These are phyloP conservation scores for Coemansia sp. DNA, from an alignment of 192 early-diverging fungal genomes.

Conservation along the genomic window DNA sequence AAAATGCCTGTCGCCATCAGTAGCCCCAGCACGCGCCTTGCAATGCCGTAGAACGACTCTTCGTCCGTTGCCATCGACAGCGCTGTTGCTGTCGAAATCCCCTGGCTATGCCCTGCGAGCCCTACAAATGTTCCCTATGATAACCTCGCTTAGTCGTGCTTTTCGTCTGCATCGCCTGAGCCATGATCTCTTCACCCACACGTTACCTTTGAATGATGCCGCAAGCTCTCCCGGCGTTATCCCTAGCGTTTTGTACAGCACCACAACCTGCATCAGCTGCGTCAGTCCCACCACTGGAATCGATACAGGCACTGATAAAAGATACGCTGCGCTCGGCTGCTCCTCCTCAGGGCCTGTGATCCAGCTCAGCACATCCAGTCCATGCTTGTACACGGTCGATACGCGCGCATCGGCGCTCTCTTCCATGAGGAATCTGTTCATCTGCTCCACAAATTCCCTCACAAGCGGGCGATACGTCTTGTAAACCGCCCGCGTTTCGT, in stretches of 20 bases:
- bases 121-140: conserved; percentile 41
- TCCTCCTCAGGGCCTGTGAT: conserved; percentile 64
- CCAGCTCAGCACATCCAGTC: conserved; percentile 82
- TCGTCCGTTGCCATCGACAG: conserved; percentile 78
- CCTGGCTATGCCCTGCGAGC: conserved; percentile 90
- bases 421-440: conserved; percentile 64
- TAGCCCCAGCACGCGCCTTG: conserved; percentile 75
- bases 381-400: conserved; percentile 61
- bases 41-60: conserved; percentile 77
- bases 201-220: conserved; percentile 52
- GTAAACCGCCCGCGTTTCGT: conserved; percentile 79
- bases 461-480: conserved; percentile 74
- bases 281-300: conserved; percentile 89
- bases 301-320: conserved; percentile 77
- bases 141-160: neutral
- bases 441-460: conserved; percentile 66
- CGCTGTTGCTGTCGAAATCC: conserved; percentile 83
- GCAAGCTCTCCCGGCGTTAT: conserved; percentile 62
- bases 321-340: conserved; percentile 70
- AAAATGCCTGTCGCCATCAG: conserved; percentile 83
- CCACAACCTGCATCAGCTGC: conserved; percentile 86
- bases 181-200: too few relatives aligned
- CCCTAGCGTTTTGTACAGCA: conserved; percentile 71
- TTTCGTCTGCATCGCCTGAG: neutral
- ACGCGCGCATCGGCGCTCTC: conserved; percentile 60